These are phyloP conservation scores for Nothomitra cinnamomea DNA, from an alignment of 2,329 filamentous ascomycete species.

Conservation along the genomic window DNA sequence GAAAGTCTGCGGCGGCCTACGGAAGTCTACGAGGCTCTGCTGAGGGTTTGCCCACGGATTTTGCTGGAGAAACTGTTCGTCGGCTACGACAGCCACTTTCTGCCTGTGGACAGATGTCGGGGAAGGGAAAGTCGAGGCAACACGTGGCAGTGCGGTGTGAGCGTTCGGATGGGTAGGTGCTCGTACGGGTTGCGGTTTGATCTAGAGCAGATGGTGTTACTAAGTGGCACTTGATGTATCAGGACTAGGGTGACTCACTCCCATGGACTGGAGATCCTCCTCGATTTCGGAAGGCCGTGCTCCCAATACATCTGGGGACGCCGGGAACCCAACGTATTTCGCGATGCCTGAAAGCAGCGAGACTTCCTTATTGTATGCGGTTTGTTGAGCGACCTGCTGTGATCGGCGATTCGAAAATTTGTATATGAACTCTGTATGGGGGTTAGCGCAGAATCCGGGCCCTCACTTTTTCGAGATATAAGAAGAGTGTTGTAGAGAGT, in stretches of 20 bases:
- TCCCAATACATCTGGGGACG: constrained; percentile 67
- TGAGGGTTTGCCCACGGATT: constrained; percentile 89
- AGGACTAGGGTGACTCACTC: constrained; percentile 41
- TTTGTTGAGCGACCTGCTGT: constrained; percentile 67
- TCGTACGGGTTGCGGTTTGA: not conserved
- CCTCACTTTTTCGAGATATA: not conserved
- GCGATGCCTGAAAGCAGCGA: constrained; percentile 79
- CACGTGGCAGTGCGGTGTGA: not conserved
- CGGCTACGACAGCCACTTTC: constrained; percentile 32
- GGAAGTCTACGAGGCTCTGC: too few relatives aligned
- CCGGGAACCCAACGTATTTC: constrained; percentile 91
- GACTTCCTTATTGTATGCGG: constrained; percentile 89
- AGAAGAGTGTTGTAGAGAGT: not conserved
- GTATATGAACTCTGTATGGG: constrained; percentile 48
- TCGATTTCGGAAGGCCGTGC: constrained; percentile 60
- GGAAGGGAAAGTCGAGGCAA: constrained; percentile 12
- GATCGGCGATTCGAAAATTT: constrained; percentile 61
- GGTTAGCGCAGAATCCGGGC: not conserved
- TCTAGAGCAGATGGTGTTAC: constrained; percentile 4
- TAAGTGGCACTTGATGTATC: constrained; percentile 7
- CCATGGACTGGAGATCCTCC: constrained; percentile 77
- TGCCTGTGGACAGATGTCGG: constrained; percentile 33
- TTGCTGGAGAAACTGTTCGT: constrained; percentile 75
- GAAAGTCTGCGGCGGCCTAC: too few relatives aligned
- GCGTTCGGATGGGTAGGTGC: not conserved